These are phyloP conservation scores for Penicillium tannophilum DNA, from an alignment of 495 filamentous ascomycete species.

Conservation along the genomic window DNA sequence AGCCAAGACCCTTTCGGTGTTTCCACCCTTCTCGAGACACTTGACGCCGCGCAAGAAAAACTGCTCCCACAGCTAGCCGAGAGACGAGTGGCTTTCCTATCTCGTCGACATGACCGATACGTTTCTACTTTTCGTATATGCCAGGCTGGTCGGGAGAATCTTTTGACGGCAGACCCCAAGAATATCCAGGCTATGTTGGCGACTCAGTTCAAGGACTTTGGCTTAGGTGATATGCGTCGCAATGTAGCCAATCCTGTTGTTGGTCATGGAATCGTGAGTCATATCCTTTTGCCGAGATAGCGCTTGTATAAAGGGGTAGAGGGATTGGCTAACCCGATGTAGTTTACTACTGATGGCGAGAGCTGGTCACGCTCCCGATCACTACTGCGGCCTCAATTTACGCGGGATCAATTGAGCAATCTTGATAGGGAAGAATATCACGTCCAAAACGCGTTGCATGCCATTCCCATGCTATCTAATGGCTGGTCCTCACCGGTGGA, in stretches of 20 bases:
- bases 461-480: not conserved
- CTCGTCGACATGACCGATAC: too few species aligned
- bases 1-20: too few species aligned
- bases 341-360: conserved; percentile 66
- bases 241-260: conserved; percentile 56
- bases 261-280: conserved; percentile 58
- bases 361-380: conserved; percentile 66
- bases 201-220: conserved; percentile 54
- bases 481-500: not conserved
- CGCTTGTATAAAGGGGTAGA: too few species aligned
- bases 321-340: not conserved
- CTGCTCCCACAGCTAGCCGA: too few species aligned
- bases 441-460: conserved; percentile 26
- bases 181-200: conserved; percentile 57
- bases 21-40: too few species aligned
- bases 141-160: not conserved
- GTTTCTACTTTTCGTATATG: too few species aligned
- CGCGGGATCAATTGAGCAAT: conserved; percentile 60
- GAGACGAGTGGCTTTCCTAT: too few species aligned
- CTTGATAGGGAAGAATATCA: conserved; percentile 62
- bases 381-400: conserved; percentile 66
- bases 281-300: too few species aligned
- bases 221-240: conserved; percentile 47
- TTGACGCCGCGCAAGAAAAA: too few species aligned
- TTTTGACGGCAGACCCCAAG: conserved; percentile 29